Percentiles rank a stretch among this genome's conserved stretches.
phyloP scores from a whole-genome alignment of 2,329 filamentous ascomycete species.

The Gremmenia infestans region DNA sequence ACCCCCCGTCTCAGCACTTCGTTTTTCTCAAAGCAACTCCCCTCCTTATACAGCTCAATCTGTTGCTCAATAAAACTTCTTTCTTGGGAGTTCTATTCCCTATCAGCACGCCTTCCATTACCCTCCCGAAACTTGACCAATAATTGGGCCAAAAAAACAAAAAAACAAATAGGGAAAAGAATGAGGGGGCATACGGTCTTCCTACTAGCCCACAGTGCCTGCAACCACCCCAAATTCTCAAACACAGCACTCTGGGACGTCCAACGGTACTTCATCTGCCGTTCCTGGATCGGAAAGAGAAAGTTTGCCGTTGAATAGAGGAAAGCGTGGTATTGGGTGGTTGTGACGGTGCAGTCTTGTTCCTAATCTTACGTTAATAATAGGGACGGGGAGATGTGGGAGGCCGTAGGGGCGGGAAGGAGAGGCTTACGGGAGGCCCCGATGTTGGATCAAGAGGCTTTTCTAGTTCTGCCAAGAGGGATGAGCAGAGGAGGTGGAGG shows the following conservation, averaged over 20 bases:
- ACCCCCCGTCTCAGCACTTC: constrained; percentile 31
- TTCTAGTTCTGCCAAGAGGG: constrained; percentile 22
- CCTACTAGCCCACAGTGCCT: constrained; percentile 31
- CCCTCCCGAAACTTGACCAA: not conserved
- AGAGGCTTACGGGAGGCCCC: not conserved
- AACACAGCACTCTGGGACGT: constrained; percentile 18
- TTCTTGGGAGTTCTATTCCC: constrained; percentile 27
- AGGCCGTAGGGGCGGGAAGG: not conserved
- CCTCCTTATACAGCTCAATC: constrained; percentile 23
- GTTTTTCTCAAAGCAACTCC: constrained; percentile 27
- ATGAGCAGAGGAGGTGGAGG: constrained; percentile 19
- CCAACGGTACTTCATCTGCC: constrained; percentile 22
- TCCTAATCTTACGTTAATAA: not conserved
- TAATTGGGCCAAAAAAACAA: not conserved
- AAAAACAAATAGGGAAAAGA: not conserved
- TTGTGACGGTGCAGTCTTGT: constrained; percentile 10
- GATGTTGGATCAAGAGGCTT: constrained; percentile 14
- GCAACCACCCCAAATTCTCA: constrained; percentile 25
- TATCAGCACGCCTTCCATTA: not conserved
- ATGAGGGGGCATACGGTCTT: constrained; percentile 17
- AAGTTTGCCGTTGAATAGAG: constrained; percentile 24
- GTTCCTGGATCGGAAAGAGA: constrained; percentile 26
- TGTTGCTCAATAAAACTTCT: constrained; percentile 32
- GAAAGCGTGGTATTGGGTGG: constrained; percentile 26
- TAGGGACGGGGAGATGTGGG: not conserved